Evolutionary conservation across 306 rosid genomes (phyloP).

Genomic region (Citrullus colocynthis): DNA sequence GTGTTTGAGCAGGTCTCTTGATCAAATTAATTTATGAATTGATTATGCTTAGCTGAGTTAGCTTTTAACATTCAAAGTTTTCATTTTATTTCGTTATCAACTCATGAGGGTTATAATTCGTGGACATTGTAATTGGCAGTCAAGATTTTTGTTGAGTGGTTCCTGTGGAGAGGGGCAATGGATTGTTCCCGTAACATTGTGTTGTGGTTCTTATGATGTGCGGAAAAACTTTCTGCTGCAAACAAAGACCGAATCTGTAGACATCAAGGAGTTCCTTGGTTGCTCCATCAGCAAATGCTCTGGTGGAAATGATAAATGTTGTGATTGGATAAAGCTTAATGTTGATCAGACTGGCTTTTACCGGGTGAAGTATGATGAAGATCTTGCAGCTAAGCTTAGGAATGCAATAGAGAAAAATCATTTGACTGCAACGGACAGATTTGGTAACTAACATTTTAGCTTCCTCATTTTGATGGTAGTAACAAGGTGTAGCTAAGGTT

Average conservation of each 20-base stretch:
- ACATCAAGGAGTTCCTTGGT: conserved; percentile 35
- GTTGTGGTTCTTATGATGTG: conserved; percentile 56
- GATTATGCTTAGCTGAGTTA: not conserved
- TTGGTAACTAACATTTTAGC: conserved; percentile 34
- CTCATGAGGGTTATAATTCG: not conserved
- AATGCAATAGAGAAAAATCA: conserved; percentile 51
- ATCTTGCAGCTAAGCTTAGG: conserved; percentile 60
- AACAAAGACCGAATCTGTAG: conserved; percentile 40
- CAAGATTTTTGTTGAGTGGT: conserved; percentile 75
- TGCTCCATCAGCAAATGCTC: conserved; percentile 12
- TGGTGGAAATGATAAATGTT: conserved; percentile 14
- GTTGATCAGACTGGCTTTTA: conserved; percentile 94
- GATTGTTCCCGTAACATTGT: conserved; percentile 72
- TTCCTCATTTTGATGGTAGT: not conserved
- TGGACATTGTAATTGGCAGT: conserved; percentile 31
- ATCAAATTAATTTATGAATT: conserved; percentile 2
- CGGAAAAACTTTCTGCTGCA: conserved; percentile 58
- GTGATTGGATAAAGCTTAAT: conserved; percentile 71
- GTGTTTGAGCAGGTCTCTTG: conserved; percentile 69
- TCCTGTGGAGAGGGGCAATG: conserved; percentile 71
- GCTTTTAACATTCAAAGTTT: not conserved
- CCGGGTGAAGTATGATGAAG: conserved; percentile 81
- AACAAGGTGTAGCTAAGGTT: conserved; percentile 10
- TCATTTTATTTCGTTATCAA: not conserved
- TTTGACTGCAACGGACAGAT: conserved; percentile 75